phyloP scores from a whole-genome alignment of 2,329 filamentous ascomycete genomes.

The Monosporascus sp. region DNA sequence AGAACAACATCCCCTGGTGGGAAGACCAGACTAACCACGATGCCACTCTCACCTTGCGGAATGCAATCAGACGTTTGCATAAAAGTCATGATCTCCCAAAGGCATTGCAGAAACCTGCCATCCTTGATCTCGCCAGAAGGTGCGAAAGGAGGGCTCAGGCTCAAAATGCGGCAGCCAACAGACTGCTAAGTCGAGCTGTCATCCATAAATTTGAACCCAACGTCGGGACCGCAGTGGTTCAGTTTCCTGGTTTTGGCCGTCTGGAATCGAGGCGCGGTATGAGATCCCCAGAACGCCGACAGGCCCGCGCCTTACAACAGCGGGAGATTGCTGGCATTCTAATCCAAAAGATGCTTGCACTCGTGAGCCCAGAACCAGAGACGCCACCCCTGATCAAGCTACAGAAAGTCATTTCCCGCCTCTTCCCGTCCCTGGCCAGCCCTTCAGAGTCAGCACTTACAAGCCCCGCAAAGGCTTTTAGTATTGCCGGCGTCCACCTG shows the following conservation, averaged over 20 bases:
- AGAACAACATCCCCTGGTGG: conserved; percentile 67
- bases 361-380: conserved; percentile 46
- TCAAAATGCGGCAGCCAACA: conserved; percentile 48
- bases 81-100: conserved; percentile 56
- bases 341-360: conserved; percentile 43
- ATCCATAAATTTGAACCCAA: conserved; percentile 44
- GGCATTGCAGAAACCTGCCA: conserved; percentile 61
- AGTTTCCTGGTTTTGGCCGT: conserved; percentile 35
- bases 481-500: conserved; percentile 43
- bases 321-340: conserved; percentile 41
- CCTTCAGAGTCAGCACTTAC: conserved; percentile 6
- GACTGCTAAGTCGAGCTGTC: conserved; percentile 46
- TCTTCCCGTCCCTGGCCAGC: conserved; percentile 42
- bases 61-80: conserved; percentile 69
- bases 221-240: conserved; percentile 41
- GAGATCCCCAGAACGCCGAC: conserved; percentile 13
- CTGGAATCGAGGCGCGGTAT: conserved; percentile 13
- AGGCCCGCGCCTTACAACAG: conserved; percentile 29
- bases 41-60: conserved; percentile 70
- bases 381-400: conserved; percentile 39
- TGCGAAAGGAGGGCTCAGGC: conserved; percentile 39
- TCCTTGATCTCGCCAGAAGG: conserved; percentile 56
- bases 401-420: conserved; percentile 38
- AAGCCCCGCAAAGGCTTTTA: conserved; percentile 40
- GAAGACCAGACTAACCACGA: conserved; percentile 83